A percentile compares a stretch with the other conserved stretches of the same genome.
phyloP scores from a whole-genome alignment of 2,329 filamentous ascomycete genomes.

The Aotearoamyces nothofagi region DNA sequence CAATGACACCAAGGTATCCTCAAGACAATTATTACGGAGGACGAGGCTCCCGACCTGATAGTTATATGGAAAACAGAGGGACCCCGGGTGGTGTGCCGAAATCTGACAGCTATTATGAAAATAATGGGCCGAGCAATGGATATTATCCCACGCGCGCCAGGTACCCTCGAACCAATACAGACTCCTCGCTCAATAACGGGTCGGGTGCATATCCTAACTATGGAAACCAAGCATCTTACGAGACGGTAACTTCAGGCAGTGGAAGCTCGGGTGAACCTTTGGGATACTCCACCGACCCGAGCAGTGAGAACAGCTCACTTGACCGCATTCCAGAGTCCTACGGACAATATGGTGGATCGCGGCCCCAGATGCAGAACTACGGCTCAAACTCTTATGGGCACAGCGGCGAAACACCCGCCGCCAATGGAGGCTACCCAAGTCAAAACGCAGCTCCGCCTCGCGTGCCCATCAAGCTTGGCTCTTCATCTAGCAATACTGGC shows the following conservation, averaged over 20 bases:
- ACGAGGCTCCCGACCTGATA: constrained; percentile 13
- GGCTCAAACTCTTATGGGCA: constrained; percentile 10
- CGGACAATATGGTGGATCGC: constrained; percentile 45
- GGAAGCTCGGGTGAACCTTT: constrained; percentile 59
- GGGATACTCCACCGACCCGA: constrained; percentile 71
- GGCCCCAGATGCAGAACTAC: constrained; percentile 25
- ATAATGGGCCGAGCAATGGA: constrained; percentile 13
- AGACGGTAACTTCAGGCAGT: constrained; percentile 66
- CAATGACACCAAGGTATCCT: constrained; percentile 14
- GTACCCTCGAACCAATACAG: constrained; percentile 18
- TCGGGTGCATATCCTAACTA: constrained; percentile 11
- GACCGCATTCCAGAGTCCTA: constrained; percentile 50
- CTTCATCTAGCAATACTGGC: constrained; percentile 8
- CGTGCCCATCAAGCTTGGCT: constrained; percentile 17
- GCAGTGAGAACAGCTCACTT: constrained; percentile 84
- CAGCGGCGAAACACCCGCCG: constrained; percentile 8
- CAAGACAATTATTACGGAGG: constrained; percentile 20
- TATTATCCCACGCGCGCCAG: constrained; percentile 18
- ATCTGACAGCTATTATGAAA: constrained; percentile 28
- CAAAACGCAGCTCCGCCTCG: constrained; percentile 7
- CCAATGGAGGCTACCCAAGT: constrained; percentile 10
- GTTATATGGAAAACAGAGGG: constrained; percentile 8
- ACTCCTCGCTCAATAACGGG: constrained; percentile 16
- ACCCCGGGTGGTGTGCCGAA: constrained; percentile 20
- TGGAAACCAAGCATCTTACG: constrained; percentile 42